phyloP scores from a whole-genome alignment of 108 stramenopile genomes.

The Nitzschia sp. region DNA sequence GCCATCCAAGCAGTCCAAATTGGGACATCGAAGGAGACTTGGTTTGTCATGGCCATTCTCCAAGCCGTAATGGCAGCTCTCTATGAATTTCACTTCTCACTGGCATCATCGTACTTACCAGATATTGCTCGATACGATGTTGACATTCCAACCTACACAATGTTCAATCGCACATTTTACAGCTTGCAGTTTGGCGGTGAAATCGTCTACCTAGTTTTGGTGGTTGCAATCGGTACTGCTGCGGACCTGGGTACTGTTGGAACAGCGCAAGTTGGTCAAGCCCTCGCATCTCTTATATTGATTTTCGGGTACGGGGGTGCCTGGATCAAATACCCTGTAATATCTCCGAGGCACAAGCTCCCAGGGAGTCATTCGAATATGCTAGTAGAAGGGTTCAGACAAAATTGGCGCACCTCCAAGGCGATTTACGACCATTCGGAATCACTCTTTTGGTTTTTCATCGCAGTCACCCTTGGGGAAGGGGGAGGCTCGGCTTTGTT shows the following conservation, averaged over 20 bases:
- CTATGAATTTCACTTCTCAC: slow-evolving; percentile 34
- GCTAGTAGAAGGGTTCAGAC: slow-evolving; percentile 43
- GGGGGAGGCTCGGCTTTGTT: slow-evolving; percentile 21
- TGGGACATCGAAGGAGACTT: slow-evolving; percentile 41
- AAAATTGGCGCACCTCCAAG: slow-evolving; percentile 45
- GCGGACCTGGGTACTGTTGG: slow-evolving; percentile 27
- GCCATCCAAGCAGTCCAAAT: slow-evolving; percentile 56
- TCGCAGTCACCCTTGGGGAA: slow-evolving; percentile 54
- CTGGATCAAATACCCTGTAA: slow-evolving; percentile 43
- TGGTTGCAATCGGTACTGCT: slow-evolving; percentile 31
- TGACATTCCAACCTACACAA: slow-evolving; percentile 30
- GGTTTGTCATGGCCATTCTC: slow-evolving; percentile 67
- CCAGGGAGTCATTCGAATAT: slow-evolving; percentile 37
- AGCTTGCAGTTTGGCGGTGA: slow-evolving; percentile 47
- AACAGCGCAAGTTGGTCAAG: slow-evolving; percentile 32
- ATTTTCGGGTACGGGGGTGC: slow-evolving; percentile 17
- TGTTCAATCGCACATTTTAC: slow-evolving; percentile 38
- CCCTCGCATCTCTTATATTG: background rate
- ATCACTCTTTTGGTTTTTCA: slow-evolving; percentile 50
- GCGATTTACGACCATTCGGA: slow-evolving; percentile 33
- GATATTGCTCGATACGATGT: slow-evolving; percentile 51
- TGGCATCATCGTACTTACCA: slow-evolving; percentile 44
- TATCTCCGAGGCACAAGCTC: slow-evolving; percentile 29
- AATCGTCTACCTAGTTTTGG: slow-evolving; percentile 42
- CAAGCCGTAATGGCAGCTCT: slow-evolving; percentile 53